Evolutionary conservation across 2,329 filamentous ascomycete species (phyloP), one percentile per base, ranked within the genome.

Genomic region (Emmonsia crescens): DNA sequence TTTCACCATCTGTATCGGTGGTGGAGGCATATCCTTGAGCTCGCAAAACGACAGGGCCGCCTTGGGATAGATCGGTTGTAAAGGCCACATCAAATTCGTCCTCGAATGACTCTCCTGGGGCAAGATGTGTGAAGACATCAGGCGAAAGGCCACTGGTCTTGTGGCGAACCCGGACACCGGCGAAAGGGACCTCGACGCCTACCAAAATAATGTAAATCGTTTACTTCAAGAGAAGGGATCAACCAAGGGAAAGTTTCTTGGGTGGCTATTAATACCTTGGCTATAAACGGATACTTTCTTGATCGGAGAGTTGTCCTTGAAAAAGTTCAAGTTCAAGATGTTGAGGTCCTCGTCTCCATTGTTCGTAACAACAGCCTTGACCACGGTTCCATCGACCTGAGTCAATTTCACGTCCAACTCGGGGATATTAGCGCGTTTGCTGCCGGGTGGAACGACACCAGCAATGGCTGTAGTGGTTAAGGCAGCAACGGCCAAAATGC

Each of bases 11-110:
- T 51, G 75, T 75, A 27, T 78, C 76, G 36, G 85, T 82, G 61
- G 80, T 81, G 9, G 83, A 80, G 51, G 88, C 77, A 12, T 78
- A 76, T 5, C 86, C 86, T 4, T 75, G 74, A 5, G 84, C 78
- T 60, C 79, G 76, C 57, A 89, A 72, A 60, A 80, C 80, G 68
- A 84, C 85, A 58, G 76, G 74, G 62, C 85, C 85, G 42, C 77
- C 77, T n/a, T 70, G 65, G 27, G 71, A 71, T 24, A 82, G 64
- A 58, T 81, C 80, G 6, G 71, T 64, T 46, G 70, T 70, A 62
- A 65, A 65, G 12, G 75, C 75, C 51, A 75, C 70, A 57, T 75
- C 71, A 51, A 74, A 72, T 49, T 71, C 69, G 58, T 73, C 69
- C 49, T 71, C 69, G 4, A 71, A 55, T 24, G 63, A 68, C 38